Conservation (phyloP, 2,329 filamentous ascomycete genomes). For the Pseudocercospora ulei region DNA sequence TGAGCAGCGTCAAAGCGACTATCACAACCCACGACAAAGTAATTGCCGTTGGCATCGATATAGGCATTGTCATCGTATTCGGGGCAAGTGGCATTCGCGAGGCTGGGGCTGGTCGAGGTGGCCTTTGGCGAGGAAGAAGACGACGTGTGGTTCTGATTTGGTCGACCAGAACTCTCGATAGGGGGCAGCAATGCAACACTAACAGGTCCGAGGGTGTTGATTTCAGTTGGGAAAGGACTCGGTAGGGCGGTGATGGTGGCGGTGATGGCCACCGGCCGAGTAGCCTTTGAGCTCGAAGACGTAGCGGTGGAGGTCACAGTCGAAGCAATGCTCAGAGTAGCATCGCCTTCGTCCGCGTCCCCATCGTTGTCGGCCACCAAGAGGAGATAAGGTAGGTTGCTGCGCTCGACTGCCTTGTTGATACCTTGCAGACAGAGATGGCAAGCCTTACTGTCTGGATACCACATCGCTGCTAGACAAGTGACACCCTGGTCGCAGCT, state of each 20-base stretch:
- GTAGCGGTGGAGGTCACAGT: constrained; percentile 6
- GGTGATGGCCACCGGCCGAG: constrained; percentile 6
- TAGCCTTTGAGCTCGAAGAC: constrained; percentile 3
- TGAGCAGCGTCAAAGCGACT: constrained; percentile 20
- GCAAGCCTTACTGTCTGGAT: constrained; percentile 17
- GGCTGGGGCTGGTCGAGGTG: constrained; percentile 9
- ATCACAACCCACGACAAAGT: constrained; percentile 21
- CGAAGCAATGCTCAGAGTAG: constrained; percentile 6
- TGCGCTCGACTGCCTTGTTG: constrained; percentile 11
- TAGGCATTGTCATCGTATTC: constrained; percentile 18
- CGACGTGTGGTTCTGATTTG: constrained; percentile 8
- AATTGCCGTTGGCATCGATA: constrained; percentile 14
- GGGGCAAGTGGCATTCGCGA: constrained; percentile 16
- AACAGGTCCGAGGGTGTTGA: constrained; percentile 5
- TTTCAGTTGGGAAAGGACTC: constrained; percentile 12
- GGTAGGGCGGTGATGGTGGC: constrained; percentile 19
- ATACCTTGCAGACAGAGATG: constrained; percentile 24
- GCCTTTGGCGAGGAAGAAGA: constrained; percentile 3
- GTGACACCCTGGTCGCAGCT: constrained; percentile 24
- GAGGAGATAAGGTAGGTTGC: constrained; percentile 17
- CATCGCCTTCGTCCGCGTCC: constrained; percentile 11
- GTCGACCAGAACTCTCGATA: constrained; percentile 8
- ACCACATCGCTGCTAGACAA: constrained; percentile 25
- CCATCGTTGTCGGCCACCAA: constrained; percentile 20
- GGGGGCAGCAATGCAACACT: constrained; percentile 8